These are phyloP conservation scores for Ambrosiella beaveri DNA, from an alignment of 2,329 filamentous ascomycete species.

Conservation along the genomic window DNA sequence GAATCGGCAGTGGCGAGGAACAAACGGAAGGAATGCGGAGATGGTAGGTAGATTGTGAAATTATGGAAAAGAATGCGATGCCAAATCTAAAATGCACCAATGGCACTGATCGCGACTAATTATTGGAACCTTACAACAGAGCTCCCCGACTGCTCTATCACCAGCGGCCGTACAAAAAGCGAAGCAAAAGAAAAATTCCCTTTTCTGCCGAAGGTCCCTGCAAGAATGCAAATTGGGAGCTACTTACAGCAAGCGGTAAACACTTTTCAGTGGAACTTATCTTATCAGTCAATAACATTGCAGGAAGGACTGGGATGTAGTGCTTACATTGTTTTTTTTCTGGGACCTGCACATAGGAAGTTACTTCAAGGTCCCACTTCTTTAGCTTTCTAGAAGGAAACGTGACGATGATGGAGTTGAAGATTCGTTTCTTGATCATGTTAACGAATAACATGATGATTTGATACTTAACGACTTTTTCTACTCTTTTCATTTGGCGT, in stretches of 20 bases:
- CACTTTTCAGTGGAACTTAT: constrained; percentile 7
- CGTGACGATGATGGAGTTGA: neutral
- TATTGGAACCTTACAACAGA: neutral
- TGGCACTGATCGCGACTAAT: neutral
- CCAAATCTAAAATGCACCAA: neutral
- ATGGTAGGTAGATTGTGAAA: neutral
- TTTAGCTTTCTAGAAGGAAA: neutral
- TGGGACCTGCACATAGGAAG: neutral
- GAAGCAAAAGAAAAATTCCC: constrained; percentile 10
- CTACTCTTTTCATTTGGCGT: too few relatives aligned
- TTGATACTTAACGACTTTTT: neutral
- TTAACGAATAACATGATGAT: neutral
- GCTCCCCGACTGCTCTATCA: neutral
- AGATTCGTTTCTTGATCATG: neutral
- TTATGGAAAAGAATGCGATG: neutral
- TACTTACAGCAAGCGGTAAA: constrained; percentile 8
- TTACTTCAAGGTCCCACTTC: neutral
- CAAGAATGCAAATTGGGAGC: neutral
- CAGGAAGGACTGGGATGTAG: constrained; percentile 1
- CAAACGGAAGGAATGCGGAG: neutral
- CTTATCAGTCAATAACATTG: constrained; percentile 10
- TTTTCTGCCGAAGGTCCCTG: constrained; percentile 9
- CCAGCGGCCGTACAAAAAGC: neutral
- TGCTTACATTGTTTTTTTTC: neutral
- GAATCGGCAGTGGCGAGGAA: neutral